Percentiles rank a stretch among this genome's conserved stretches.
Evolutionary conservation across 2,329 filamentous ascomycete genomes (phyloP).

Genomic region (Fusarium multiceps): DNA sequence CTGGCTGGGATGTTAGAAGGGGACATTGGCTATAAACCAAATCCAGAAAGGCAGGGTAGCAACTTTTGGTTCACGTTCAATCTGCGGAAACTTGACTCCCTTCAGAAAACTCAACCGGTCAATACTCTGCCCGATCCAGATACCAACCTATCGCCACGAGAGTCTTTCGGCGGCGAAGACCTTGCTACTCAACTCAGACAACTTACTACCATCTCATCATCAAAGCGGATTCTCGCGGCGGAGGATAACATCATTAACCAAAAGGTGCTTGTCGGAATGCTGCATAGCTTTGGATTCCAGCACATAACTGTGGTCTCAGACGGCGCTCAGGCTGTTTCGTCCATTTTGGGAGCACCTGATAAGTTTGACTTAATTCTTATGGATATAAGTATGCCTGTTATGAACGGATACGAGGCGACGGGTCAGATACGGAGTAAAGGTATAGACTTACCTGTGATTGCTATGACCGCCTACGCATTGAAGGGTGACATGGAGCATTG

Average conservation of each 20-base stretch:
- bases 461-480: conserved; percentile 7
- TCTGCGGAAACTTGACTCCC: neutral
- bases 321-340: conserved; percentile 1
- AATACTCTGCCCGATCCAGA: accelerated
- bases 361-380: neutral
- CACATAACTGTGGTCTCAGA: conserved; percentile 5
- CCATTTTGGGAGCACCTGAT: neutral
- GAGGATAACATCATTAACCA: conserved; percentile 18
- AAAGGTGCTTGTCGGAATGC: conserved; percentile 5
- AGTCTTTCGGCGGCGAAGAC: neutral
- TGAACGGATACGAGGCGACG: conserved; percentile 13
- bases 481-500: conserved; percentile 14
- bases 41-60: neutral
- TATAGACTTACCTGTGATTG: neutral
- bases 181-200: neutral
- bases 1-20: neutral
- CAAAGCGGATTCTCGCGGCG: neutral
- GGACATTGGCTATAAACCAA: neutral
- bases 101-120: neutral
- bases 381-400: conserved; percentile 13
- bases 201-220: neutral
- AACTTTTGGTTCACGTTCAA: conserved; percentile 11
- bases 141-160: neutral
- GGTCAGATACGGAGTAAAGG: neutral
- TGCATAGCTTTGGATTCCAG: conserved; percentile 7